These are phyloP conservation scores for Penicillium sp. DNA, from an alignment of 2,329 filamentous ascomycete species.

Conservation along the genomic window DNA sequence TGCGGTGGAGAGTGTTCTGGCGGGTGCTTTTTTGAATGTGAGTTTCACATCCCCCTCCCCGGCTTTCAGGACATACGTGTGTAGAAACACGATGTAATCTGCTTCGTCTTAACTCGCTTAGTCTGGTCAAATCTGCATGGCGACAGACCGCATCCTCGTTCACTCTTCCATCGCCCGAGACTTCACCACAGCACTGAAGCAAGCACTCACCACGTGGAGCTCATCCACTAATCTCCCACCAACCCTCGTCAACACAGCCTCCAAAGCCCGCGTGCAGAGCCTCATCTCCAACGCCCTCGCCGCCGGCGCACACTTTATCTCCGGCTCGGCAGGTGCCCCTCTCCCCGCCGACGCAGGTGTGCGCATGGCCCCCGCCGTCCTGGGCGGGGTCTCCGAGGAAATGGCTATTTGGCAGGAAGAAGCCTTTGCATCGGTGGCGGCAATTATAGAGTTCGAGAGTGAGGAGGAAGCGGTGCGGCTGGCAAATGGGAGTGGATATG, in stretches of 20 bases:
- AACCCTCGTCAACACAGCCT: slow-evolving; percentile 49
- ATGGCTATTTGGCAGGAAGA: slow-evolving; percentile 78
- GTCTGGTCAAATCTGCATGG: slow-evolving; percentile 80
- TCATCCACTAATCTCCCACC: slow-evolving; percentile 40
- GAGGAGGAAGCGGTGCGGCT: slow-evolving; percentile 69
- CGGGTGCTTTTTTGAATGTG: slow-evolving; percentile 41
- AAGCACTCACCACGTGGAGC: slow-evolving; percentile 42
- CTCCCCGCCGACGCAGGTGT: slow-evolving; percentile 27
- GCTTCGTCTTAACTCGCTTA: slow-evolving; percentile 34
- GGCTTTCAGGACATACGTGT: background rate
- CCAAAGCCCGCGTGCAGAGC: slow-evolving; percentile 48
- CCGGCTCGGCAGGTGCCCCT: slow-evolving; percentile 24
- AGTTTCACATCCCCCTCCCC: background rate
- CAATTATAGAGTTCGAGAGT: slow-evolving; percentile 63
- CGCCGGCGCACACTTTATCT: slow-evolving; percentile 38
- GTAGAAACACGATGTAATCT: background rate
- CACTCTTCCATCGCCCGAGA: slow-evolving; percentile 56
- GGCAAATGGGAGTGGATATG: slow-evolving; percentile 80
- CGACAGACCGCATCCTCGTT: slow-evolving; percentile 72
- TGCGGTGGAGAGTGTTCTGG: slow-evolving; percentile 51
- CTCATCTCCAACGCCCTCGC: slow-evolving; percentile 36
- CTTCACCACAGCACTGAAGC: slow-evolving; percentile 57
- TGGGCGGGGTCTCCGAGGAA: slow-evolving; percentile 65
- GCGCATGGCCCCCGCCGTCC: slow-evolving; percentile 66
- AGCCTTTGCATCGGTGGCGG: slow-evolving; percentile 74